Percentiles rank a stretch among this genome's conserved stretches.
Conservation (phyloP, 495 filamentous ascomycete species). For the Penicillium macrosclerotiorum region DNA sequence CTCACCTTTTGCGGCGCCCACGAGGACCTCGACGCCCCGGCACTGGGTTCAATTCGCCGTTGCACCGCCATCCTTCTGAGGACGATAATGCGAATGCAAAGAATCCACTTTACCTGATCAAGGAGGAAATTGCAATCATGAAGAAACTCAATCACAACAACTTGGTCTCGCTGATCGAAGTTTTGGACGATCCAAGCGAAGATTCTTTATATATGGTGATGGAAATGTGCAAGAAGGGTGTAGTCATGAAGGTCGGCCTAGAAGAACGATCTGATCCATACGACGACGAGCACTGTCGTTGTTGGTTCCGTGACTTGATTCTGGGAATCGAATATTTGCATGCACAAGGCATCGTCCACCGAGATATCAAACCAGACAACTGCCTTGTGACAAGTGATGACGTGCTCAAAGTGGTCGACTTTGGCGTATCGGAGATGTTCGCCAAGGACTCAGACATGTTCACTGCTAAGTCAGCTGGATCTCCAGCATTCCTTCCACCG, state of each 20-base stretch:
- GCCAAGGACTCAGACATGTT: constrained; percentile 86
- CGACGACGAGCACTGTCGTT: constrained; percentile 75
- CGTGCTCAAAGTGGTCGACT: constrained; percentile 94
- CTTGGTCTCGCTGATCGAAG: constrained; percentile 87
- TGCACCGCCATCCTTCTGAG: constrained; percentile 52
- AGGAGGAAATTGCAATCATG: constrained; percentile 98
- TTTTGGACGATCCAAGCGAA: constrained; percentile 91
- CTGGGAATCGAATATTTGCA: constrained; percentile 96
- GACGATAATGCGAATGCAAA: constrained; percentile 57
- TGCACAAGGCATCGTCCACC: constrained; percentile 90
- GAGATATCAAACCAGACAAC: constrained; percentile 98
- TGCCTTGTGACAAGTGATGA: constrained; percentile 87
- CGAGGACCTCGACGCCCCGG: constrained; percentile 53
- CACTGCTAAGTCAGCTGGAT: constrained; percentile 91
- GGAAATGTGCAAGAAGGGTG: constrained; percentile 98
- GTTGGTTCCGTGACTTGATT: constrained; percentile 94
- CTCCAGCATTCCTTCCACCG: constrained; percentile 91
- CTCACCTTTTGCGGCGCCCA: constrained; percentile 77
- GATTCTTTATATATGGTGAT: constrained; percentile 98
- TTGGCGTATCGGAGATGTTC: constrained; percentile 98
- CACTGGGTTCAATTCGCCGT: constrained; percentile 61
- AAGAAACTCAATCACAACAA: constrained; percentile 96
- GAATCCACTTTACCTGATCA: constrained; percentile 84
- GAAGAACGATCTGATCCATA: constrained; percentile 82
- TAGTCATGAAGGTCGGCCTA: constrained; percentile 95